Evolutionary conservation across 2,329 filamentous ascomycete genomes (phyloP).

Genomic region (Fusarium subtropicale): DNA sequence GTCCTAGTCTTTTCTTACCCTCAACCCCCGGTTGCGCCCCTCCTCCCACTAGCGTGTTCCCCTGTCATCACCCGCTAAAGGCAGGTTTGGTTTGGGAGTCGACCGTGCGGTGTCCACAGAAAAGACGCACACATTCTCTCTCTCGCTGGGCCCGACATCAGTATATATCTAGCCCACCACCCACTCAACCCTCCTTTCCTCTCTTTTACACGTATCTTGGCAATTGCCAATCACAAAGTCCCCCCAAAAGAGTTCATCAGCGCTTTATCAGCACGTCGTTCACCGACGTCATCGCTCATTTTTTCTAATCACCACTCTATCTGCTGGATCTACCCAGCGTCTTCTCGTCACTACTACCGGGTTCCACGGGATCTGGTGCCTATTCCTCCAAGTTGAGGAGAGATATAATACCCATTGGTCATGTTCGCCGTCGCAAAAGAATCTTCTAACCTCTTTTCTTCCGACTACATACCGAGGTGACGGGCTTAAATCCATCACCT

Average conservation of each 20-base stretch:
- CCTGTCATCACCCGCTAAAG: conserved; percentile 35
- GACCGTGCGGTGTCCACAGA: conserved; percentile 36
- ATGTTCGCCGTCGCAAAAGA: conserved; percentile 69
- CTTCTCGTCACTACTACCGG: conserved; percentile 46
- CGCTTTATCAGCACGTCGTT: conserved; percentile 41
- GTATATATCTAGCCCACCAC: conserved; percentile 52
- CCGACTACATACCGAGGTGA: conserved; percentile 73
- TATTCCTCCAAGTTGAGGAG: conserved; percentile 51
- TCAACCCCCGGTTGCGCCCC: conserved; percentile 44
- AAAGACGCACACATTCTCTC: conserved; percentile 41
- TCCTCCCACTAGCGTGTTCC: conserved; percentile 30
- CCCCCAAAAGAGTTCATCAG: conserved; percentile 30
- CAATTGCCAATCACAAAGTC: conserved; percentile 53
- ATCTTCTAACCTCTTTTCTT: conserved; percentile 66
- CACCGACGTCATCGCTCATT: conserved; percentile 49
- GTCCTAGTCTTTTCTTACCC: conserved; percentile 16
- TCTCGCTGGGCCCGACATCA: conserved; percentile 25
- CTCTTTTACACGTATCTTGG: conserved; percentile 52
- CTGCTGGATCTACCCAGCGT: conserved; percentile 48
- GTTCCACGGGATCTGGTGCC: conserved; percentile 49
- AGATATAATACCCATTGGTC: conserved; percentile 53
- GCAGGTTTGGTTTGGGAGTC: conserved; percentile 42
- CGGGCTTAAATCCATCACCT: conserved; percentile 61
- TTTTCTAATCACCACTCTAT: conserved; percentile 24
- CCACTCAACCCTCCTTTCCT: conserved; percentile 45